Percentiles rank a stretch among this genome's conserved stretches.
These are phyloP conservation scores for Cladosporium sp. DNA, from an alignment of 2,329 filamentous ascomycete species.

Conservation along the genomic window DNA sequence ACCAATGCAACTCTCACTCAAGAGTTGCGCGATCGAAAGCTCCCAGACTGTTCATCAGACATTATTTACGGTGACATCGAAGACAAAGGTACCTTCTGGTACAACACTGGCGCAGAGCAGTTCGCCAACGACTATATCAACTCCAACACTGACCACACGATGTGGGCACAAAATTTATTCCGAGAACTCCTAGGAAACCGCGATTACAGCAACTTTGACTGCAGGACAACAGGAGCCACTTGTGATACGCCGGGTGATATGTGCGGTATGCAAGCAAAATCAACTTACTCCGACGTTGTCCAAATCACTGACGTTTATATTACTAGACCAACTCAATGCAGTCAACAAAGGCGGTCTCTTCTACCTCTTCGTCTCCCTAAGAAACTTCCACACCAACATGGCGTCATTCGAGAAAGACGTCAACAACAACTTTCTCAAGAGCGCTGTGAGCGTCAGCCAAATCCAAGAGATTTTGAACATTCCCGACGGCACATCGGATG, in stretches of 20 bases:
- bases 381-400: slow-evolving; percentile 13
- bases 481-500: slow-evolving; percentile 1
- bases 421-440: not conserved
- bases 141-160: slow-evolving; percentile 4
- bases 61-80: slow-evolving; percentile 1
- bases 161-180: slow-evolving; percentile 1
- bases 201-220: not conserved
- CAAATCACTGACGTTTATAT: not conserved
- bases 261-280: not conserved
- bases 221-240: not conserved
- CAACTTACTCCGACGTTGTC: not conserved
- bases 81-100: slow-evolving; percentile 15
- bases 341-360: slow-evolving; percentile 12
- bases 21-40: slow-evolving; percentile 6
- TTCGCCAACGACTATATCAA: slow-evolving; percentile 17
- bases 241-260: not conserved
- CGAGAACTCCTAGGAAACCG: not conserved
- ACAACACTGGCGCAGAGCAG: not conserved
- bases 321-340: slow-evolving; percentile 1
- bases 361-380: slow-evolving; percentile 11
- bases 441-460: not conserved
- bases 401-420: not conserved
- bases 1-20: not conserved
- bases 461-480: slow-evolving; percentile 8
- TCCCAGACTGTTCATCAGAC: slow-evolving; percentile 1